A percentile compares a stretch with the other conserved stretches of the same genome.
These are phyloP conservation scores for Suillus placidus DNA, from an alignment of 768 basidiomycete genomes.

Conservation along the genomic window DNA sequence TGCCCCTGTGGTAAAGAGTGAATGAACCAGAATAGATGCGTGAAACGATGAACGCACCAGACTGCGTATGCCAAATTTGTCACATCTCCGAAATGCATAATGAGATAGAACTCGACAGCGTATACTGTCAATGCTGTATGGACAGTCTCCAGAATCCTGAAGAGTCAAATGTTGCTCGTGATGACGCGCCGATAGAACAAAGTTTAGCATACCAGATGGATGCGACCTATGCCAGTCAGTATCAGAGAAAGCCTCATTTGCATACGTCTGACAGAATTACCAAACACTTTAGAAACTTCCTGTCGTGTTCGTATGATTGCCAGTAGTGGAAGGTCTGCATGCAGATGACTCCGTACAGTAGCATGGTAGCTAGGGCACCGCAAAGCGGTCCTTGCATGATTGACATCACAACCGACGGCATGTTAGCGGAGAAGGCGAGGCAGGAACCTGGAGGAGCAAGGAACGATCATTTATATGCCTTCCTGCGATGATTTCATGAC, in stretches of 20 bases:
- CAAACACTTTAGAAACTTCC: constrained; percentile 9
- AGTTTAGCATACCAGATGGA: constrained; percentile 16
- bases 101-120: constrained; percentile 19
- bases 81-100: constrained; percentile 15
- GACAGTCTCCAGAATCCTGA: constrained; percentile 18
- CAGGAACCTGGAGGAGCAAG: no score
- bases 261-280: constrained; percentile 1
- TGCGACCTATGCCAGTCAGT: constrained; percentile 10
- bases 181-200: no score
- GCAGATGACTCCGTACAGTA: constrained; percentile 21
- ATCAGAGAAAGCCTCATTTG: not conserved
- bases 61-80: constrained; percentile 7
- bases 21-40: not conserved
- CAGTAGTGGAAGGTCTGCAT: constrained; percentile 21
- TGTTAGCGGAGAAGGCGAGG: not conserved
- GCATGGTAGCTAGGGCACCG: constrained; percentile 15
- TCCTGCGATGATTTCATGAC: not conserved
- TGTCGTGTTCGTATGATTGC: constrained; percentile 12
- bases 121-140: constrained; percentile 21
- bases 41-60: constrained; percentile 14
- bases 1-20: constrained; percentile 10
- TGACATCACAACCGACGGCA: constrained; percentile 10
- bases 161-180: not conserved
- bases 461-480: not conserved
- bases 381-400: constrained; percentile 19